phyloP scores from a whole-genome alignment of 108 stramenopile species.

The Skeletonema grethae region DNA sequence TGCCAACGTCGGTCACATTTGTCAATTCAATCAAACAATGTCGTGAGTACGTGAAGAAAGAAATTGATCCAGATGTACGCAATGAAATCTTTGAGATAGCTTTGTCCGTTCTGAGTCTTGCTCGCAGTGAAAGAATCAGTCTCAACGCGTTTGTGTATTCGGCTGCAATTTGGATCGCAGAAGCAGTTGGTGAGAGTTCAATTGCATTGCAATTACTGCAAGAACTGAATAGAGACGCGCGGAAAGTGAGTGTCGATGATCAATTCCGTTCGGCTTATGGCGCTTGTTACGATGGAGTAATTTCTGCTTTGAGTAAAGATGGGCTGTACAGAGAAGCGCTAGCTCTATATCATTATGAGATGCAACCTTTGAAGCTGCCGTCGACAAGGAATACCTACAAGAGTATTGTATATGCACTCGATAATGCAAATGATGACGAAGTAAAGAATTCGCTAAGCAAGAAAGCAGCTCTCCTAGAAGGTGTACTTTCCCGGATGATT shows the following conservation, averaged over 20 bases:
- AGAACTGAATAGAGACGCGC: slow-evolving; percentile 51
- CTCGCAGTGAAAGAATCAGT: slow-evolving; percentile 46
- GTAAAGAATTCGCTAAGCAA: slow-evolving; percentile 7
- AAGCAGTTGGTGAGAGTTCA: slow-evolving; percentile 39
- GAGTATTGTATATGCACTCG: slow-evolving; percentile 25
- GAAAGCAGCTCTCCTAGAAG: slow-evolving; percentile 35
- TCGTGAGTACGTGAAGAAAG: slow-evolving; percentile 19
- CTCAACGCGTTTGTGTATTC: slow-evolving; percentile 73
- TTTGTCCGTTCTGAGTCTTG: slow-evolving; percentile 43
- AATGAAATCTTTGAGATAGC: slow-evolving; percentile 38
- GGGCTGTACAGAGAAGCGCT: slow-evolving; percentile 54
- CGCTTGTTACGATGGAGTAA: slow-evolving; percentile 63
- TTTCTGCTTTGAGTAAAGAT: slow-evolving; percentile 50
- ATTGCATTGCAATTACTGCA: slow-evolving; percentile 45
- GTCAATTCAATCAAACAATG: slow-evolving; percentile 66
- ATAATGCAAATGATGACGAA: slow-evolving; percentile 32
- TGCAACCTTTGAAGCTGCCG: slow-evolving; percentile 37
- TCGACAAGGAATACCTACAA: slow-evolving; percentile 45
- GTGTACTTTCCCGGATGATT: slow-evolving; percentile 29
- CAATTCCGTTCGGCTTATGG: slow-evolving; percentile 24
- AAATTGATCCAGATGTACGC: slow-evolving; percentile 22
- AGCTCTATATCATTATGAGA: slow-evolving; percentile 49
- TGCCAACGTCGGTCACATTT: slow-evolving; percentile 59
- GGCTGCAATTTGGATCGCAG: slow-evolving; percentile 80
- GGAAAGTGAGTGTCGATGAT: not conserved